A percentile compares a stretch with the other conserved stretches of the same genome.
Evolutionary conservation across 2,329 filamentous ascomycete species (phyloP).

Genomic region (Cordyceps militaris): DNA sequence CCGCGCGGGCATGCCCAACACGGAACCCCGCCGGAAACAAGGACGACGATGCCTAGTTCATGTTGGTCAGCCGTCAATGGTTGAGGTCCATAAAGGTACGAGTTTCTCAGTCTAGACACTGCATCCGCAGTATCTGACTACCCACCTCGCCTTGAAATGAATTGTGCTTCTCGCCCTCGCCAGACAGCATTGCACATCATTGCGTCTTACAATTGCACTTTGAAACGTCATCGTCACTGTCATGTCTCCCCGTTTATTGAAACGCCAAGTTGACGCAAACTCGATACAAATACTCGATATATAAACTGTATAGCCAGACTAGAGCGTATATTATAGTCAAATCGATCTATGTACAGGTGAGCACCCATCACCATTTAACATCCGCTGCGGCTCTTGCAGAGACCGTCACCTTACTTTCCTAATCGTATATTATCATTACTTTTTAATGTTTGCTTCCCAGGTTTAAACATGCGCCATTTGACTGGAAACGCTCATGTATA

Average conservation of each 20-base stretch:
- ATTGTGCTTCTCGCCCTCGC: too few relatives aligned
- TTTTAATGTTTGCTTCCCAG: not conserved
- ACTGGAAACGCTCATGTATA: not conserved
- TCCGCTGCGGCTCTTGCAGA: not conserved
- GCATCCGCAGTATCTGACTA: not conserved
- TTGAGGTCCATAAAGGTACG: too few relatives aligned
- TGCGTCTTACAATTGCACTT: not conserved
- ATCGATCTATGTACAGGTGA: conserved; percentile 10
- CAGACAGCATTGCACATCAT: too few relatives aligned
- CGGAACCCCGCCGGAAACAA: too few relatives aligned
- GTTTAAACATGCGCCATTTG: not conserved
- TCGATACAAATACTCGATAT: conserved; percentile 3
- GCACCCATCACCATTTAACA: not conserved
- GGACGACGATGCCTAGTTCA: too few relatives aligned
- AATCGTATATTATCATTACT: not conserved
- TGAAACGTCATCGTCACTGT: not conserved
- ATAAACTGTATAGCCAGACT: conserved; percentile 6
- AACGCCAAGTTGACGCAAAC: not conserved
- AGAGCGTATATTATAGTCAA: conserved; percentile 12
- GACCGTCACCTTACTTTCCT: not conserved
- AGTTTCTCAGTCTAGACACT: not conserved
- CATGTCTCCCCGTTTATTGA: not conserved
- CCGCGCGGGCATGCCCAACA: too few relatives aligned
- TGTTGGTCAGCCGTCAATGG: too few relatives aligned
- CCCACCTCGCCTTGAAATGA: too few relatives aligned